These are phyloP conservation scores for Leersia perrieri DNA, from an alignment of 176 grass and related monocot genomes.

Conservation along the genomic window DNA sequence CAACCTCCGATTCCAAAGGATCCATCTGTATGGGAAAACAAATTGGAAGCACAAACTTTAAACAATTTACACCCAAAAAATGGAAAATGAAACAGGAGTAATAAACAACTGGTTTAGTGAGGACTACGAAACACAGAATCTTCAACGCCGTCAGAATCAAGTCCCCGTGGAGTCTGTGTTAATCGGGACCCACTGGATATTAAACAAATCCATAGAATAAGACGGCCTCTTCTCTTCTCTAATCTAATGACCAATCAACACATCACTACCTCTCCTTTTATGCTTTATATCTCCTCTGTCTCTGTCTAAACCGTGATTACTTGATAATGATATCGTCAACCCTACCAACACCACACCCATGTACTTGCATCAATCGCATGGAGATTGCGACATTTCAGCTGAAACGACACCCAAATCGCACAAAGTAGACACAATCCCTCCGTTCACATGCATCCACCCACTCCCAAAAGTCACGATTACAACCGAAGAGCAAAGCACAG, in stretches of 20 bases:
- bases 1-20: slow-evolving; percentile 21
- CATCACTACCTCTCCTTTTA: not conserved
- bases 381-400: not conserved
- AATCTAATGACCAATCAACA: not conserved
- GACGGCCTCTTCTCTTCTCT: not conserved
- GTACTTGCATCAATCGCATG: not conserved
- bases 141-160: not conserved
- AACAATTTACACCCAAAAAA: not conserved
- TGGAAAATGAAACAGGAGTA: not conserved
- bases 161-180: not conserved
- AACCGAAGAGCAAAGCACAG: not conserved
- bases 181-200: slow-evolving; percentile 19
- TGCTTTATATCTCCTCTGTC: not conserved
- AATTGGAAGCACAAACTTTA: not conserved
- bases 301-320: slow-evolving; percentile 17
- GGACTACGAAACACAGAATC: not conserved
- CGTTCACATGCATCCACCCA: not conserved
- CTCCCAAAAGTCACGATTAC: not conserved
- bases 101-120: not conserved
- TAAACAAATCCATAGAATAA: slow-evolving; percentile 29
- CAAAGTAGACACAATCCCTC: not conserved
- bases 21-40: slow-evolving; percentile 37
- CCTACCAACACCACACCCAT: not conserved
- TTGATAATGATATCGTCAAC: not conserved
- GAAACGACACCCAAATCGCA: not conserved